Evolutionary conservation across 371 early-diverging fungal genomes (phyloP), one percentile per base, ranked within the genome.

Genomic region (Basidiobolus meristosporus): DNA sequence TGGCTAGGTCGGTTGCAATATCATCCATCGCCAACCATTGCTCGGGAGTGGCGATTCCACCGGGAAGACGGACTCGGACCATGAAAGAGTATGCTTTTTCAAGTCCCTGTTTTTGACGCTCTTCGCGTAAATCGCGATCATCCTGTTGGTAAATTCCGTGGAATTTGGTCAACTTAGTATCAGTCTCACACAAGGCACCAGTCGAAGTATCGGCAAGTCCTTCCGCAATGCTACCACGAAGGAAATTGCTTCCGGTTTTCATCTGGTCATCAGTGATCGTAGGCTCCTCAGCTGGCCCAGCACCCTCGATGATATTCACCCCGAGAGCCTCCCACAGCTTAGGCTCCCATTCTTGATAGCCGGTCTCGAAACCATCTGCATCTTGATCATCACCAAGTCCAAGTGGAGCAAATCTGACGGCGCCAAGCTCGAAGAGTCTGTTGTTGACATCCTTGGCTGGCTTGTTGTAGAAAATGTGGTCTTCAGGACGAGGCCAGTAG

Each of bases 141-240:
- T 91, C 92, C 51, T 91, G 92, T 59, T 80, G 79, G 64, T 91
- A 91, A 32, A 82, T 89, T 46, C 92, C 92, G 57, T 91, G 92
- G 77, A 90, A 90, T 64, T 91, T 91, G 46, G 81, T 77, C 52
- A 91, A 53, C 62, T 86, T 86, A 52, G 80, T 80, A 59, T 89
- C 88, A 52, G 68, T 73, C 59, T 89, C 90, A 39, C 65, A 60
- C 28, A 91, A 68, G 17, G 73, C 74, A 31, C 92, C 92, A n/a
- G 82, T 84, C 22, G 81, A 75, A 17, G 65, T 67, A 50, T 91
- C 90, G 43, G 52, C 52, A 2, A 91, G 63, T 21, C 84, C 85
- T 52, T 84, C 67, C 31, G 75, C 68, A 54, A 91, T 89, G 23
- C 84, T 84, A 44, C 92, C 92, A 54, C 92, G 82, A 41, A 91